phyloP scores from a whole-genome alignment of 345 rosid genomes.

The Gossypioides kirkii region DNA sequence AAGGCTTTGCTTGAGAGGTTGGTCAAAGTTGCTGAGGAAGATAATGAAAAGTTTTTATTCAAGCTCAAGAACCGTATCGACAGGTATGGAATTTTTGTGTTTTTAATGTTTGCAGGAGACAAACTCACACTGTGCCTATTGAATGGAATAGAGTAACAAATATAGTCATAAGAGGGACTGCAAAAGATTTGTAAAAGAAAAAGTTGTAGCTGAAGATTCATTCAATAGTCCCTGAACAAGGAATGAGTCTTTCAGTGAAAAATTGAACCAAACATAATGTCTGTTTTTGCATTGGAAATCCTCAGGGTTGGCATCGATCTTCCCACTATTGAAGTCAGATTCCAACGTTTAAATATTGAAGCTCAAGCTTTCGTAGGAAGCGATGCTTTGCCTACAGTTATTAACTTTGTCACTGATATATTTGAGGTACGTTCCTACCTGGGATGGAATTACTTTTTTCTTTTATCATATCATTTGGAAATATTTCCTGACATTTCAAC shows the following conservation, averaged over 20 bases:
- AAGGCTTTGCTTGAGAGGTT: conserved; percentile 30
- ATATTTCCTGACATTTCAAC: neutral
- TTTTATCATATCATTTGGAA: too few relatives aligned
- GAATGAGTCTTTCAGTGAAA: too few relatives aligned
- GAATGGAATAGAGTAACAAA: too few relatives aligned
- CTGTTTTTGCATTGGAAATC: neutral
- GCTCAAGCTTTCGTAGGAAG: conserved; percentile 40
- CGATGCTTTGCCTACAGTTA: conserved; percentile 42
- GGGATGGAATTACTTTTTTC: neutral
- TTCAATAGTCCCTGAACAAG: too few relatives aligned
- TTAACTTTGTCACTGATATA: conserved; percentile 23
- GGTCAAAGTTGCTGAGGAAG: conserved; percentile 33
- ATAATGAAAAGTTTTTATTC: conserved; percentile 37
- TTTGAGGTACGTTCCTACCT: conserved; percentile 32
- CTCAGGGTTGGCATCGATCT: conserved; percentile 46
- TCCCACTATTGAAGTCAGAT: conserved; percentile 53
- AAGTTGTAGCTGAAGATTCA: too few relatives aligned
- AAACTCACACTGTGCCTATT: too few relatives aligned
- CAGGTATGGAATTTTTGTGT: conserved; percentile 6
- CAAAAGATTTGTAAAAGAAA: too few relatives aligned
- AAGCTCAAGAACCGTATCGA: conserved; percentile 34
- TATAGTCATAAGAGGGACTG: too few relatives aligned
- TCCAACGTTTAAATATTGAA: conserved; percentile 39
- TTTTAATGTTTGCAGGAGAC: neutral
- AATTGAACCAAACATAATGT: too few relatives aligned